These are phyloP conservation scores for Citrus unshiu DNA, from an alignment of 345 rosid species.

Conservation along the genomic window DNA sequence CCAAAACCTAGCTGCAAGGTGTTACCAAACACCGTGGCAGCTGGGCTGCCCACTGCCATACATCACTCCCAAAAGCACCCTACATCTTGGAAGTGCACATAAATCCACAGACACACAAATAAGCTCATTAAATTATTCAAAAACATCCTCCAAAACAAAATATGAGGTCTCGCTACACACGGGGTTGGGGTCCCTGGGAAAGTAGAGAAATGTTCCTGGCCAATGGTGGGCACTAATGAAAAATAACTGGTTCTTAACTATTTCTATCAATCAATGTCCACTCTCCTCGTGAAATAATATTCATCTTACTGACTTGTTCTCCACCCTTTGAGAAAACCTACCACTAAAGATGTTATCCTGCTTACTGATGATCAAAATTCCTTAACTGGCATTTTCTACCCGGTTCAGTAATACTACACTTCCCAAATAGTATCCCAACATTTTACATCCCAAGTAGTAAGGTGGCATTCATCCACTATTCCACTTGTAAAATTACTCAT, in stretches of 20 bases:
- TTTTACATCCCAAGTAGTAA: background rate
- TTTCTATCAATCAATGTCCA: background rate
- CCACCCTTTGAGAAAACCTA: background rate
- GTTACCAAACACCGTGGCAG: no score
- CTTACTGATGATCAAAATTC: background rate
- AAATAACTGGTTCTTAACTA: background rate
- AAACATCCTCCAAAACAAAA: background rate
- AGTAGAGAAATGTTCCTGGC: background rate
- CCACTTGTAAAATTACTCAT: background rate
- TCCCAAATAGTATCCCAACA: background rate
- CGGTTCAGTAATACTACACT: background rate
- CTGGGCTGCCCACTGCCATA: no score
- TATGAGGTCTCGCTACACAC: background rate
- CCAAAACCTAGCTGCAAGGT: no score
- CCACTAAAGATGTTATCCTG: background rate
- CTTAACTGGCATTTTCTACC: background rate
- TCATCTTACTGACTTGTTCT: background rate
- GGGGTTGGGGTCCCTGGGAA: no score
- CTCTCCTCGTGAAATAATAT: background rate
- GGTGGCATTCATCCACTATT: background rate
- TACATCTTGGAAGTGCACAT: background rate
- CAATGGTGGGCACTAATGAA: background rate
- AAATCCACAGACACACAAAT: background rate
- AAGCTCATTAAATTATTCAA: background rate
- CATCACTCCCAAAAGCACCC: no score